Percentiles rank a stretch among this genome's conserved stretches.
These are phyloP conservation scores for Pyrus communis DNA, from an alignment of 306 rosid species.

Conservation along the genomic window DNA sequence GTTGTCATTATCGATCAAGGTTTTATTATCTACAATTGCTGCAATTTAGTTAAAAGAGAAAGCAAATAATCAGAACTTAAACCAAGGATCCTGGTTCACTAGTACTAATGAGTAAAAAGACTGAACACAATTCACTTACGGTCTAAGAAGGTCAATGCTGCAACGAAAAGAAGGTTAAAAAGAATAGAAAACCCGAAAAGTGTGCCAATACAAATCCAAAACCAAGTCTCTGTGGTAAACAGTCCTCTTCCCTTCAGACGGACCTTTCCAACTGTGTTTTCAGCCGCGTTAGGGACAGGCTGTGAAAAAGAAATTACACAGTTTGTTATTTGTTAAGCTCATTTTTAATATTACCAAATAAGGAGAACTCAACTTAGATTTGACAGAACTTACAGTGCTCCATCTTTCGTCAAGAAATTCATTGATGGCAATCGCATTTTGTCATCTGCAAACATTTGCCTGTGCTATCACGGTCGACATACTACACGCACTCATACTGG, in stretches of 20 bases:
- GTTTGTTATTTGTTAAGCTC: background rate
- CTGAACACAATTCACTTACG: constrained; percentile 28
- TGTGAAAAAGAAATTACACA: background rate
- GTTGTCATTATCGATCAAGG: background rate
- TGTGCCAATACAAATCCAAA: constrained; percentile 42
- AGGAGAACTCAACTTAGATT: background rate
- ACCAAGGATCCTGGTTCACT: background rate
- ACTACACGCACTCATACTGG: too few species aligned
- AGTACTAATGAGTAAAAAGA: background rate
- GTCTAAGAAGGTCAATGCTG: constrained; percentile 47
- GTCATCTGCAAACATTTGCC: constrained; percentile 30
- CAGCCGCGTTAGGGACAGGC: constrained; percentile 12
- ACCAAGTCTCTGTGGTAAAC: constrained; percentile 21
- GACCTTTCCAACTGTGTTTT: background rate
- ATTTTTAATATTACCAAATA: background rate
- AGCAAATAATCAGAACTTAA: background rate
- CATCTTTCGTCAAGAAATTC: constrained; percentile 53
- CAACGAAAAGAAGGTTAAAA: constrained; percentile 40
- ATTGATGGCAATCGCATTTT: constrained; percentile 42
- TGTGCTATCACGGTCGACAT: too few species aligned
- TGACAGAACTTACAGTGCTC: constrained; percentile 31
- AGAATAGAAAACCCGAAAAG: constrained; percentile 38
- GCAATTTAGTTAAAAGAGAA: background rate
- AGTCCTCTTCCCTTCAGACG: constrained; percentile 1
- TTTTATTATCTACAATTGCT: constrained; percentile 1